Base-by-base conservation (phyloP, 768 basidiomycete species). In the Kwoniella bestiolae region DNA sequence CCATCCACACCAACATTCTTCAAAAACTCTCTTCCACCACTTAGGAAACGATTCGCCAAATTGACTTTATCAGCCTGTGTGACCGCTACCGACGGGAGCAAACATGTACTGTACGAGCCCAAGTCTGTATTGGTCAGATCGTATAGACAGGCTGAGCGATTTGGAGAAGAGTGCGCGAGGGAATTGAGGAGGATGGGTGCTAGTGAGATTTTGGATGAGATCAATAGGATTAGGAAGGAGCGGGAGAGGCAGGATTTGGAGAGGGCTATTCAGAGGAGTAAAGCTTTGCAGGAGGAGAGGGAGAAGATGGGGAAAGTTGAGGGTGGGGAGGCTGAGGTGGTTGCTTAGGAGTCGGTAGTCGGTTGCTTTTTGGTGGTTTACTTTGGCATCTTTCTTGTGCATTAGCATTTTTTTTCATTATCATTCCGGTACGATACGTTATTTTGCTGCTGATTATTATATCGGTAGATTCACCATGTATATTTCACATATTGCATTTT, bases 1-100 rank as follows among this genome's bases (percentile, higher is more conserved):
- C 64, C 56, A 1, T 63, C 65, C 41, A 56, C 52, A 23, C 64
- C 68, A 2, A 41, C 63, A 28, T 28, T 50, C 23, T n/a, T 29
- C 2, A 57, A 32, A 46, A 38, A 41, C 38, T 63, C 59, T 23
- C 46, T 65, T 14, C 62, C 68, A 16, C 51, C 44, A 2, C 26
- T 74, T 6, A 51, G 56, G 28, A 34, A n/a, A 56, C 66, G 78
- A 34, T 41, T 69, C 55, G 75, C 75, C 23, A 74, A 73, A 44
- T 82, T 99, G 65, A 85, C 83, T 57, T 80, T 98, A 53, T 87
- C 87, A 3, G 91, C 90, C 0, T 90, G 90, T 56, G 91, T 98
- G 34, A 97, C 95, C 2, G 87, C 89, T 18, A 83, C 97, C 9
- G 86, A 88, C 68, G 95, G 95, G 0, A 79, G 75, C 25, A 81